A percentile compares a stretch with the other conserved stretches of the same genome.
Evolutionary conservation across 495 filamentous ascomycete genomes (phyloP).

Genomic region (Hypoxylon fragiforme): DNA sequence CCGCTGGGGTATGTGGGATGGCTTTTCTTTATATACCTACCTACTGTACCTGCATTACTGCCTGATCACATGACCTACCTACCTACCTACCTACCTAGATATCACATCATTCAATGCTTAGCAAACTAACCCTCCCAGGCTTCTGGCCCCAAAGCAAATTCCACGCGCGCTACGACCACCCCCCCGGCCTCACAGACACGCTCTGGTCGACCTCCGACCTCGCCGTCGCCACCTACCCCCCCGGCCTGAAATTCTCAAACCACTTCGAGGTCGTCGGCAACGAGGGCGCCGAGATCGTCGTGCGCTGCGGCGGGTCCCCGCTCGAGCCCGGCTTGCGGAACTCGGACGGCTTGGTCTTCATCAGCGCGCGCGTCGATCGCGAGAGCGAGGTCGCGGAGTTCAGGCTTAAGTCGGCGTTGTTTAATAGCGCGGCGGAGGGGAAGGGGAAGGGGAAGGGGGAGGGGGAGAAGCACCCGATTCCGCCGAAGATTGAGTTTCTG

Average conservation of each 20-base stretch:
- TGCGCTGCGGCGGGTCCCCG: constrained; percentile 71
- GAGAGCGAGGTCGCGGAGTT: constrained; percentile 65
- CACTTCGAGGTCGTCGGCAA: constrained; percentile 78
- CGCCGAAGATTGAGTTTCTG: constrained; percentile 55
- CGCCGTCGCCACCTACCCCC: constrained; percentile 55
- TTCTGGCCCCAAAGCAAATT: constrained; percentile 65
- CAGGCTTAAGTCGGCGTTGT: constrained; percentile 68
- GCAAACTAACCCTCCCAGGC: constrained; percentile 45
- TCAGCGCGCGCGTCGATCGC: constrained; percentile 63
- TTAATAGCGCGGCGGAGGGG: constrained; percentile 44
- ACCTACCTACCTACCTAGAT: too few relatives aligned
- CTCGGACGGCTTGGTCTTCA: constrained; percentile 71
- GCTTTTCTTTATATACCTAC: constrained; percentile 6
- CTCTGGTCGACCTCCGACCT: constrained; percentile 66
- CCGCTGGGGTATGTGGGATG: constrained; percentile 56
- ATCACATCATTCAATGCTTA: not conserved
- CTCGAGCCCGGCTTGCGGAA: constrained; percentile 57
- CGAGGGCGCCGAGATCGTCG: constrained; percentile 59
- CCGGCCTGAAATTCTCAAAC: constrained; percentile 69
- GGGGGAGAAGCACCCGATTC: constrained; percentile 59
- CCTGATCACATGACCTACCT: too few relatives aligned
- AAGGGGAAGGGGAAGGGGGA: constrained; percentile 51
- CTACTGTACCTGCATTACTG: too few relatives aligned
- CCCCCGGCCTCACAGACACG: constrained; percentile 59
- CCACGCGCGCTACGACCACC: constrained; percentile 64